These are phyloP conservation scores for Penicillium bialowiezense DNA, from an alignment of 495 filamentous ascomycete species.

Conservation along the genomic window DNA sequence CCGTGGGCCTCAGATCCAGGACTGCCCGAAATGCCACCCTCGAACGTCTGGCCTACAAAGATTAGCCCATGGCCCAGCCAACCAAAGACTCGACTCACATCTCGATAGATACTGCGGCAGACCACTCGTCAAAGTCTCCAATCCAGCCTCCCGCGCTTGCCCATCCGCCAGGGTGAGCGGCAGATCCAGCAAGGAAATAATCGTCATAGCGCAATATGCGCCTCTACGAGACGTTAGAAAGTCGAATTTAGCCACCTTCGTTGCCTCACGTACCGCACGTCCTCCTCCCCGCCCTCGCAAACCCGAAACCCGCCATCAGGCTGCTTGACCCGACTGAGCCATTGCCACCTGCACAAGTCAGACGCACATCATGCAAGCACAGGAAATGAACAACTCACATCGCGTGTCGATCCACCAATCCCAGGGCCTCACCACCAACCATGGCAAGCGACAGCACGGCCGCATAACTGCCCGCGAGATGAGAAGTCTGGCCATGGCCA, in stretches of 20 bases:
- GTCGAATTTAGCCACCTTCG: constrained; percentile 6
- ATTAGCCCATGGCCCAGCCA: constrained; percentile 10
- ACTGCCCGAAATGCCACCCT: constrained; percentile 83
- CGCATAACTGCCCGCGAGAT: constrained; percentile 86
- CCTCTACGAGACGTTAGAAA: constrained; percentile 52
- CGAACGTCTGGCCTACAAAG: constrained; percentile 79
- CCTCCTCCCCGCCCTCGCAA: constrained; percentile 78
- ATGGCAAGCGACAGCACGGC: constrained; percentile 72
- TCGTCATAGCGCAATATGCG: constrained; percentile 81
- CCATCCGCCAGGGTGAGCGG: constrained; percentile 71
- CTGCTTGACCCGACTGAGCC: constrained; percentile 81
- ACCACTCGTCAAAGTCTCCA: constrained; percentile 58
- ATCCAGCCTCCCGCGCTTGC: constrained; percentile 43
- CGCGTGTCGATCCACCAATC: constrained; percentile 72
- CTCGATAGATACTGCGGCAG: constrained; percentile 75
- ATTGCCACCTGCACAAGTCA: constrained; percentile 65
- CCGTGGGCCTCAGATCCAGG: constrained; percentile 90
- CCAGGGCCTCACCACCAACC: constrained; percentile 69
- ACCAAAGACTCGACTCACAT: constrained; percentile 51
- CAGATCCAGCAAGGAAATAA: constrained; percentile 78
- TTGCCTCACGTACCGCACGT: constrained; percentile 65
- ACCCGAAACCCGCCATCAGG: constrained; percentile 80
- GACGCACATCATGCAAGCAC: constrained; percentile 5
- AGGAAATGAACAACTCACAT: constrained; percentile 54
- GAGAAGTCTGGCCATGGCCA: constrained; percentile 84